Base-by-base conservation (phyloP, 495 filamentous ascomycete species). In the Lophium mytilinum region DNA sequence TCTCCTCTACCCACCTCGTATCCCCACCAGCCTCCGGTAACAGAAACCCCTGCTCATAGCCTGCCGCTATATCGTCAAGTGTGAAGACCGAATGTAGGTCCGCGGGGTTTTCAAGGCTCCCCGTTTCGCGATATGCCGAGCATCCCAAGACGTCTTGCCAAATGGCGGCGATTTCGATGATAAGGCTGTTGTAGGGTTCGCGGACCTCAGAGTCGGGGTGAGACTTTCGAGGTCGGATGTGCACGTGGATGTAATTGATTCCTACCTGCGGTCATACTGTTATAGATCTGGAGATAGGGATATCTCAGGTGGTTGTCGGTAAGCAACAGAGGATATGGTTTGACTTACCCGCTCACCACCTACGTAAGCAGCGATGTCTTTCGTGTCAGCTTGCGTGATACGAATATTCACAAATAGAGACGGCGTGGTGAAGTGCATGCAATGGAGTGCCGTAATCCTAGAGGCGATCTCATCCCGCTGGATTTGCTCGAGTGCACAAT, bases 351-450 rank as follows among this genome's bases (percentile, higher is more conserved):
- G 43, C 9, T 47, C 21, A 5, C 43, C 43, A 19, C 43, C 43
- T 3, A 47, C 18, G 43, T n/a, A 47, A n/a, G 43, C 3, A 19
- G 12, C 2, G 24, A 30, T 30, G 6, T 30, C 6, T 30, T 30
- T 11, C 18, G 12, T 18, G 3, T 47, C 12, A 10, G 3, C 21
- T 3, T 47, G 43, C 21, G 43, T 47, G 43, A 60, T 64, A 9
- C 30, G 24, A 14, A 69, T 57, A 40, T 68, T 66, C 37, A 69
- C 66, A 50, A 69, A 69, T 37, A 60, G 53, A 14, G 24, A 39
- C n/a, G 57, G 52, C 6, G 66, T 55, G 30, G 37, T 50, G 61
- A 69, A 69, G 8, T 57, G 52, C 11, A 37, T 52, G 36, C 51
- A 18, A 57, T 69, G 62, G 42, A 69, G 62, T 24, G 35, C 34